These are phyloP conservation scores for Xerocomus brunneocitrinus DNA, from an alignment of 768 basidiomycete species.

Conservation along the genomic window DNA sequence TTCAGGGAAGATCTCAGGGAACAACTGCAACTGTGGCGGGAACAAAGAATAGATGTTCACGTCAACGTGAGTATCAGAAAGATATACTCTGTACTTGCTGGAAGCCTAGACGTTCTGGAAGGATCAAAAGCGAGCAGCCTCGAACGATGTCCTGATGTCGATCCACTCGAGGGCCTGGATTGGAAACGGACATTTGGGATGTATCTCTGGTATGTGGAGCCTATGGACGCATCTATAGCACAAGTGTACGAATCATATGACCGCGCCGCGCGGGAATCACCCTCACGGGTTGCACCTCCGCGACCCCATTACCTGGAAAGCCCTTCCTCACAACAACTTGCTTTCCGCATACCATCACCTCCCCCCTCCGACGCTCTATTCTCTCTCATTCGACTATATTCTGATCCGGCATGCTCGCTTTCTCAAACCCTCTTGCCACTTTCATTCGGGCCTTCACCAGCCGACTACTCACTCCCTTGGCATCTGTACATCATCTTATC, in stretches of 20 bases:
- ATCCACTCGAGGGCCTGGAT: slow-evolving; percentile 70
- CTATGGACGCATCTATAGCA: slow-evolving; percentile 64
- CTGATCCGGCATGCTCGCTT: slow-evolving; percentile 65
- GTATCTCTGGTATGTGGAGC: slow-evolving; percentile 82
- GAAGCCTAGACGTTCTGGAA: slow-evolving; percentile 58
- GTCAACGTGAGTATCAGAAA: slow-evolving; percentile 66
- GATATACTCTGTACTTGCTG: slow-evolving; percentile 81
- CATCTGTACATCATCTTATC: slow-evolving; percentile 88
- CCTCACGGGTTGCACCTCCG: slow-evolving; percentile 46
- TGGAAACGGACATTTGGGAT: slow-evolving; percentile 95
- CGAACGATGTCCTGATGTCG: slow-evolving; percentile 51
- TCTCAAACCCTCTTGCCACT: slow-evolving; percentile 67
- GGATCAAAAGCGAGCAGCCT: slow-evolving; percentile 49
- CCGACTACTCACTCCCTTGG: slow-evolving; percentile 88
- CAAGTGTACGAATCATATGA: slow-evolving; percentile 66
- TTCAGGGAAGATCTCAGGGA: slow-evolving; percentile 68
- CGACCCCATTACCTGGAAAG: slow-evolving; percentile 54
- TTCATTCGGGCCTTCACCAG: slow-evolving; percentile 67
- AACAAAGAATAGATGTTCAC: slow-evolving; percentile 67
- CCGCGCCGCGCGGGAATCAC: slow-evolving; percentile 33
- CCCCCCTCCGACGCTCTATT: slow-evolving; percentile 69
- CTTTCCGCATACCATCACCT: slow-evolving; percentile 43
- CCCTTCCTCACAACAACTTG: slow-evolving; percentile 18
- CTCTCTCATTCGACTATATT: slow-evolving; percentile 72
- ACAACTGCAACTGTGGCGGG: slow-evolving; percentile 81